Evolutionary conservation across 1,284 basidiomycete genomes (phyloP).

Genomic region (Austroboletus novae-zelandiae): DNA sequence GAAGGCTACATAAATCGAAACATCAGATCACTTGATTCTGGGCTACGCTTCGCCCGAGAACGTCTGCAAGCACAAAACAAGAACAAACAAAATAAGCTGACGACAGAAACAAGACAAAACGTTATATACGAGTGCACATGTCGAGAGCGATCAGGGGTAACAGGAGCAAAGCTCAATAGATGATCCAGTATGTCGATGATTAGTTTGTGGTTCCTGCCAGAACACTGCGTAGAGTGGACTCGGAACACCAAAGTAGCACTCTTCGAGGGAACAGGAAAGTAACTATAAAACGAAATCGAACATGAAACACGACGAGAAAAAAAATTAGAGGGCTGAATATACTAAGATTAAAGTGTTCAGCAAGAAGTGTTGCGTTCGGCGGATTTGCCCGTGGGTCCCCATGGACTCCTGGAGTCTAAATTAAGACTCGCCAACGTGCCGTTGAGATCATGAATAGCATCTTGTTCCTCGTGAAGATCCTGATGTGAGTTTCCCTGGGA

Average conservation of each 20-base stretch:
- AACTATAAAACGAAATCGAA: slow-evolving; percentile 24
- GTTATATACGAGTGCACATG: slow-evolving; percentile 35
- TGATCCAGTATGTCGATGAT: slow-evolving; percentile 32
- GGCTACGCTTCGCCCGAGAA: slow-evolving; percentile 5
- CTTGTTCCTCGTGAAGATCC: slow-evolving; percentile 40
- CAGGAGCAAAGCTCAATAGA: slow-evolving; percentile 34
- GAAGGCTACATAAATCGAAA: slow-evolving; percentile 13
- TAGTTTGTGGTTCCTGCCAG: slow-evolving; percentile 29
- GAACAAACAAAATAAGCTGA: slow-evolving; percentile 27
- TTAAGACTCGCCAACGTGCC: slow-evolving; percentile 73
- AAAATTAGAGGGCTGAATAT: slow-evolving; percentile 13
- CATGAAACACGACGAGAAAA: slow-evolving; percentile 14
- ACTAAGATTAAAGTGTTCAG: slow-evolving; percentile 18
- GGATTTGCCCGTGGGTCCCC: slow-evolving; percentile 20
- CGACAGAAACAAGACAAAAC: slow-evolving; percentile 34
- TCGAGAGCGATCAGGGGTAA: slow-evolving; percentile 39
- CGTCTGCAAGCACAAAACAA: slow-evolving; percentile 31
- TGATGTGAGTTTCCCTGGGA: slow-evolving; percentile 22
- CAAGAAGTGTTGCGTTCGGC: slow-evolving; percentile 22
- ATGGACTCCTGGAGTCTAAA: slow-evolving; percentile 43
- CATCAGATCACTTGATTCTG: slow-evolving; percentile 13
- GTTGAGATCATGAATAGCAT: slow-evolving; percentile 65
- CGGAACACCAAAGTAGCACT: slow-evolving; percentile 18
- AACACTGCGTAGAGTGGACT: slow-evolving; percentile 15
- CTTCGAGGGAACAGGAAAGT: slow-evolving; percentile 15